phyloP scores from a whole-genome alignment of 768 basidiomycete species.

The Boletus sp. region DNA sequence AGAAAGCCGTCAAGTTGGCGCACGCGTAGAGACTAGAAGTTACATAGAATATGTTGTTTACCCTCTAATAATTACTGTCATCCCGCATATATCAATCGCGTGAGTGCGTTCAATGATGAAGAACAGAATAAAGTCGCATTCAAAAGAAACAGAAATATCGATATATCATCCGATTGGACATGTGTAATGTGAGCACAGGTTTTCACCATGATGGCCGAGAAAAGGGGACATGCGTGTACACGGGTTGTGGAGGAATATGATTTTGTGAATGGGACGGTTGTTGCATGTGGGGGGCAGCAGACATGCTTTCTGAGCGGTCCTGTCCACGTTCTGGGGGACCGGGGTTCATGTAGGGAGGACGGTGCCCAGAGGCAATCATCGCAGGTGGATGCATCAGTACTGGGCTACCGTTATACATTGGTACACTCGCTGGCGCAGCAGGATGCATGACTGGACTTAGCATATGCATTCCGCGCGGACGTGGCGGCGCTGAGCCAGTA shows the following conservation, averaged over 20 bases:
- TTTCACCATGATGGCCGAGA: conserved; percentile 32
- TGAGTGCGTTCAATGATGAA: conserved; percentile 1
- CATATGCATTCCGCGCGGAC: conserved; percentile 54
- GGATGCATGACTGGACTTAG: conserved; percentile 74
- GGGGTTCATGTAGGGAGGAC: conserved; percentile 42
- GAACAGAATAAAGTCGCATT: conserved; percentile 22
- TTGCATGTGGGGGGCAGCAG: conserved; percentile 38
- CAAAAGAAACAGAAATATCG: conserved; percentile 26
- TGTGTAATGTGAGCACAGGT: conserved; percentile 14
- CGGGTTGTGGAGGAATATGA: conserved; percentile 28
- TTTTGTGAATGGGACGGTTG: conserved; percentile 30
- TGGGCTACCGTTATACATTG: conserved; percentile 68
- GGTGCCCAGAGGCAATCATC: conserved; percentile 33
- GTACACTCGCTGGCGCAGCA: conserved; percentile 39
- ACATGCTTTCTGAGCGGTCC: conserved; percentile 45
- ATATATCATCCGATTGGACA: conserved; percentile 32
- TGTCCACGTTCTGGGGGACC: conserved; percentile 50
- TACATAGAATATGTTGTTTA: conserved; percentile 18
- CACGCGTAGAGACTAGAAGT: conserved; percentile 36
- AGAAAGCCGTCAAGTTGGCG: conserved; percentile 72
- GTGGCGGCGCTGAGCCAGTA: conserved; percentile 31
- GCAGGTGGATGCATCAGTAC: conserved; percentile 57
- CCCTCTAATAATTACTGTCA: conserved; percentile 12
- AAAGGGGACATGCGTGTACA: conserved; percentile 29
- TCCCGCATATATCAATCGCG: neutral